Evolutionary conservation across 2,329 filamentous ascomycete species (phyloP).

Genomic region (Talaromyces marneffei): DNA sequence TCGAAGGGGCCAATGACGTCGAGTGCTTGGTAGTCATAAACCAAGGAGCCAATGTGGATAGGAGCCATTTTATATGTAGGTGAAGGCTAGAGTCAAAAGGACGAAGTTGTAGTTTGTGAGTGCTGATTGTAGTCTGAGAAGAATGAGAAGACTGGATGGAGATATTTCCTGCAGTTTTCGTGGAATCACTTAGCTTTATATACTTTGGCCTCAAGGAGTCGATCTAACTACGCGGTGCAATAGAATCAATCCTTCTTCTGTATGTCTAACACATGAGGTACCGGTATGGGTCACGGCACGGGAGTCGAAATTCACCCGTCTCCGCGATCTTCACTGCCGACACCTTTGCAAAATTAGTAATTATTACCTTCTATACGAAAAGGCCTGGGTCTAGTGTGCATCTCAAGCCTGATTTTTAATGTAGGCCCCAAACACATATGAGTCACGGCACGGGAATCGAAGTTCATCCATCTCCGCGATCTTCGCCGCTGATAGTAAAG

Average conservation of each 20-base stretch:
- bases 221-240: background rate
- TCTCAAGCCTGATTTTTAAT: background rate
- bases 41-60: conserved; percentile 24
- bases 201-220: background rate
- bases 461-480: background rate
- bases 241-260: background rate
- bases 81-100: background rate
- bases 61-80: conserved; percentile 15
- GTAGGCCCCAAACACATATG: background rate
- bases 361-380: background rate
- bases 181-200: background rate
- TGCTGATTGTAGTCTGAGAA: background rate
- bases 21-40: conserved; percentile 30
- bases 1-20: conserved; percentile 31
- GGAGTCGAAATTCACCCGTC: background rate
- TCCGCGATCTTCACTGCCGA: background rate
- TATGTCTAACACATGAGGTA: no score
- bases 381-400: background rate
- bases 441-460: background rate
- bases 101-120: no score
- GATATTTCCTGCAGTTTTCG: background rate
- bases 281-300: background rate
- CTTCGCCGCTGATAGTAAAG: background rate
- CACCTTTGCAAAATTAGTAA: background rate
- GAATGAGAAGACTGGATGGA: background rate